Evolutionary conservation across 2,329 filamentous ascomycete species (phyloP), one percentile per base, ranked within the genome.

Genomic region (Botrytis sinoallii): DNA sequence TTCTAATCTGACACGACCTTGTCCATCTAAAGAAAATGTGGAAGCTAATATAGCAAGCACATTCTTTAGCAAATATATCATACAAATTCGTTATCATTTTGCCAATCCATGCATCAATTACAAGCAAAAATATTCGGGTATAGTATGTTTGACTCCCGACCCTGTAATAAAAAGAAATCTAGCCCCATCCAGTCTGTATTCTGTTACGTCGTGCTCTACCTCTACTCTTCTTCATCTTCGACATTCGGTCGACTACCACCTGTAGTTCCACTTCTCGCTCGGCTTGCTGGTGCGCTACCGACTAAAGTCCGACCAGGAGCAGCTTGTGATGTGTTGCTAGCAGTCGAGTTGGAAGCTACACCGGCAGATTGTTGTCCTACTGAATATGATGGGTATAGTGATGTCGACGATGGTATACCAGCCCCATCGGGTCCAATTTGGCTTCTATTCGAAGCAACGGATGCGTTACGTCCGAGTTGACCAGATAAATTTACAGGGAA

Each of bases 21-120:
- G 3, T 44, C 20, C 46, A 38, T 44, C 12, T 29, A 44, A 71
- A 22, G 52, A 57, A 63, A 44, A 14, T 29, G 25, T 9, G 20
- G 20, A 52, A 42, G 32, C 69, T 16, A 5, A 65, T 46, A 20
- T 20, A 44, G 22, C 38, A 9, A 64, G 22, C n/a, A 67, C 38
- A 57, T 46, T 20, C 9, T 48, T 29, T 40, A 72, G 32, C 12
- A 65, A 67, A 44, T 48, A n/a, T 4, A 67, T 72, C 48, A 38
- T 72, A 67, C 46, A 72, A 46, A 57, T 67, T 72, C 70, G 70
- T 67, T 46, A 67, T 67, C 5, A 16, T 67, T 46, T 46, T 60
- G n/a, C 67, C 48, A 68, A 42, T 22, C 48, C 65, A 68, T 40
- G 16, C 35, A 68, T 52, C 48, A 42, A 68, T 29, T 40, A 55